Conservation (phyloP, 192 early-diverging fungal species). For the Umbelopsis sp. region DNA sequence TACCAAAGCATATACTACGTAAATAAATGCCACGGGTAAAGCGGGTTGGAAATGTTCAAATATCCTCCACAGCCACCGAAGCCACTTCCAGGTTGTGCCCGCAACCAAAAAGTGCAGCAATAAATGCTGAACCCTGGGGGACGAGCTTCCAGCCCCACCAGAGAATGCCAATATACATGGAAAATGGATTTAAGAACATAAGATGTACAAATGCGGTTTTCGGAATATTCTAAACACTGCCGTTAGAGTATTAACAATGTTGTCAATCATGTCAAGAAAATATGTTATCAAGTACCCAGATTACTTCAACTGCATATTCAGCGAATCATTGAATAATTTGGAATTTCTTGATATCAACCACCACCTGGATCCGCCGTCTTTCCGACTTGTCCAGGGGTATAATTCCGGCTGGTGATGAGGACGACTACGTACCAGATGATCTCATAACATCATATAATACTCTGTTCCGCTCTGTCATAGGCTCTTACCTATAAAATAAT, state of each 20-base stretch:
- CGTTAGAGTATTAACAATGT: not conserved
- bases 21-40: too few species aligned
- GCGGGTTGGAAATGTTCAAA: too few species aligned
- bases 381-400: not conserved
- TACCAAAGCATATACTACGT: too few species aligned
- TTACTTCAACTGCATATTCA: not conserved
- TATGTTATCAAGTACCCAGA: not conserved
- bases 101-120: not conserved
- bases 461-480: not conserved
- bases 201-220: not conserved
- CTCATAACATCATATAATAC: not conserved
- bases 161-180: not conserved
- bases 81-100: conserved; percentile 1
- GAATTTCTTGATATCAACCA: not conserved
- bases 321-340: not conserved
- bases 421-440: not conserved
- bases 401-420: not conserved
- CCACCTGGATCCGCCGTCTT: not conserved
- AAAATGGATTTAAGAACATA: not conserved
- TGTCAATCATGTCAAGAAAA: not conserved
- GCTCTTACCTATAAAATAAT: not conserved
- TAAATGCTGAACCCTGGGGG: not conserved
- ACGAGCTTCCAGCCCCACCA: not conserved
- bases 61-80: not conserved
- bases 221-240: not conserved